phyloP scores from a whole-genome alignment of 495 filamentous ascomycete species.

The Halenospora varia region DNA sequence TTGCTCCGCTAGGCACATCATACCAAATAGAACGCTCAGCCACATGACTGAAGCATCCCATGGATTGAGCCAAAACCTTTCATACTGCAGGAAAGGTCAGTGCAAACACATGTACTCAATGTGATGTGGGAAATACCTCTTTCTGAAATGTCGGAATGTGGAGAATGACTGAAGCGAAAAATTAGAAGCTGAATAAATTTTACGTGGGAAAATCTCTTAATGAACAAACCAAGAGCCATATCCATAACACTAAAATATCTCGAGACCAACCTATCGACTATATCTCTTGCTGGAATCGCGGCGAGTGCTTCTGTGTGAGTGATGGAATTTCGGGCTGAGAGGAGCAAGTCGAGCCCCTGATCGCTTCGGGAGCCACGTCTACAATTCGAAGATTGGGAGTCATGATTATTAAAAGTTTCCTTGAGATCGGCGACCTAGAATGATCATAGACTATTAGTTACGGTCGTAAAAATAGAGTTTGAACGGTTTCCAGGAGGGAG shows the following conservation, averaged over 20 bases:
- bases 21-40: conserved; percentile 30
- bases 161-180: conserved; percentile 9
- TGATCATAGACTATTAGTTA: too few species aligned
- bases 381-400: conserved; percentile 4
- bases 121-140: too few species aligned
- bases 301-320: too few species aligned
- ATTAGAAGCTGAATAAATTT: too few species aligned
- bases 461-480: too few species aligned
- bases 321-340: too few species aligned
- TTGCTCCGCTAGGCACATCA: conserved; percentile 24
- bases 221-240: conserved; percentile 1
- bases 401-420: conserved; percentile 5
- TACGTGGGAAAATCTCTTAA: background rate
- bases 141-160: conserved; percentile 4
- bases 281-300: conserved; percentile 1
- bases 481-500: conserved; percentile 3
- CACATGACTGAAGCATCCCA: conserved; percentile 26
- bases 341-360: too few species aligned
- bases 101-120: too few species aligned
- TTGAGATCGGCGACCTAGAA: background rate
- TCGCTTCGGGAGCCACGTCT: too few species aligned
- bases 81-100: conserved; percentile 25
- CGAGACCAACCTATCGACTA: background rate
- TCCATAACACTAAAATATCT: background rate
- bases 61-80: conserved; percentile 28